Percentiles rank a stretch among this genome's conserved stretches.
These are phyloP conservation scores for Spergularia azorica DNA, from an alignment of 179 eudicot species.

Conservation along the genomic window DNA sequence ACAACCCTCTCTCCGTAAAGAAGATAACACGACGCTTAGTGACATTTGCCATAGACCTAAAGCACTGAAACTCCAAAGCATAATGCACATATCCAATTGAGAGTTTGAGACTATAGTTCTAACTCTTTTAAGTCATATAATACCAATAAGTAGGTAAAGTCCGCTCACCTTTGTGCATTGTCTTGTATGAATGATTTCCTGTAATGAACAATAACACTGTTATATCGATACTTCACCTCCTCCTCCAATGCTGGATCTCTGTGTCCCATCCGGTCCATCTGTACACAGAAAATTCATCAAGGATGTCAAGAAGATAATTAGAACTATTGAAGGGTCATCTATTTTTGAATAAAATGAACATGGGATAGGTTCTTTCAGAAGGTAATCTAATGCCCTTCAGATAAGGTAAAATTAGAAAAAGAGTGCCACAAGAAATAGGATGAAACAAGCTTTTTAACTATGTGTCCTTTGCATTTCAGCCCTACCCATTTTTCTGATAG, in stretches of 20 bases:
- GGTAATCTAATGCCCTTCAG: no score
- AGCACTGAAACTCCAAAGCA: background rate
- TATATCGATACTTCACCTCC: conserved; percentile 89
- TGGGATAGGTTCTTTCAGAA: no score
- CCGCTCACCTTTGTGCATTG: conserved; percentile 81
- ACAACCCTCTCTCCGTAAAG: background rate
- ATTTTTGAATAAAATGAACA: background rate
- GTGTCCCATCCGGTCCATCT: conserved; percentile 87
- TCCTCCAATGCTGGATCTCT: conserved; percentile 86
- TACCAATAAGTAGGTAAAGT: background rate
- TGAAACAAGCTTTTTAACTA: no score
- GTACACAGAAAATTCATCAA: conserved; percentile 12
- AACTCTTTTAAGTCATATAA: background rate
- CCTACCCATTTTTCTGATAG: background rate
- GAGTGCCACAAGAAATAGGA: no score
- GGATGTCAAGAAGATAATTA: background rate
- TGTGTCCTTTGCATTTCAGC: background rate
- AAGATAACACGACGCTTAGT: background rate
- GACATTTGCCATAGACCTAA: background rate
- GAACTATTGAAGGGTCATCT: background rate
- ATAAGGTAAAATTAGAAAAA: no score
- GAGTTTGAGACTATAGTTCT: background rate
- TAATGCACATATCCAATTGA: background rate
- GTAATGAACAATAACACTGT: conserved; percentile 81
- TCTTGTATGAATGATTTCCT: conserved; percentile 93